Evolutionary conservation across 208 protist species (phyloP), one percentile per base, ranked within the genome.

Genomic region (Lotmaria passim): DNA sequence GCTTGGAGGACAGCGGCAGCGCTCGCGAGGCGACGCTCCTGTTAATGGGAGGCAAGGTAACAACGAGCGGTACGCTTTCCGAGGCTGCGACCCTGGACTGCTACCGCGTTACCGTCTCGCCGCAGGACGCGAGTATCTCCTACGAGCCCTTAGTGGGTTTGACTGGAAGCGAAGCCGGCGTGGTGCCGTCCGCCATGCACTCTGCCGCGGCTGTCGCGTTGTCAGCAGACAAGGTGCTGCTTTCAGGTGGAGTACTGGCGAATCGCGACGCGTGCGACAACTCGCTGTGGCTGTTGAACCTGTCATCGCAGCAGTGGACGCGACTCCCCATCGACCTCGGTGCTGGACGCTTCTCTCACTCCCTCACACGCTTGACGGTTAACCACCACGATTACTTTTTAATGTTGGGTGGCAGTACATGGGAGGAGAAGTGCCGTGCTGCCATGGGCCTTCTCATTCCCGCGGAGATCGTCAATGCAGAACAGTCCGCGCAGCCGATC

Each of bases 281-380:
- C 26, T 46, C 53, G 0, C 52, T 80, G 53, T 80, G 75, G 75
- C 33, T 39, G 47, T 38, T 81, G 43, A 36, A 51, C 1, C 28
- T 72, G 4, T 43, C 55, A 1, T 36, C 60, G 19, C 26, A 61
- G n/a, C 24, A 48, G 69, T 73, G 67, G 66, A 53, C 44, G 5
- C 44, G 64, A 0, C 21, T 79, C 53, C 44, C 57, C 0, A 41
- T 69, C 24, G 26, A 36, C 19, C 55, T 66, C 19, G 68, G 56
- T 11, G 65, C 39, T 10, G 65, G 76, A 0, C 86, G 91, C 28
- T 96, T 87, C 65, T 89, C 88, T 0, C 91, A 94, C 68, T 74
- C 79, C 1, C 81, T 91, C 65, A 82, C 75, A 21, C 65, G 39
- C 10, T 75, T 91, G 23, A 23, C 36, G 1, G 65, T 93, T 7